Base-by-base conservation (phyloP, 2,329 filamentous ascomycete species). In the Leptographium radiaticola region DNA sequence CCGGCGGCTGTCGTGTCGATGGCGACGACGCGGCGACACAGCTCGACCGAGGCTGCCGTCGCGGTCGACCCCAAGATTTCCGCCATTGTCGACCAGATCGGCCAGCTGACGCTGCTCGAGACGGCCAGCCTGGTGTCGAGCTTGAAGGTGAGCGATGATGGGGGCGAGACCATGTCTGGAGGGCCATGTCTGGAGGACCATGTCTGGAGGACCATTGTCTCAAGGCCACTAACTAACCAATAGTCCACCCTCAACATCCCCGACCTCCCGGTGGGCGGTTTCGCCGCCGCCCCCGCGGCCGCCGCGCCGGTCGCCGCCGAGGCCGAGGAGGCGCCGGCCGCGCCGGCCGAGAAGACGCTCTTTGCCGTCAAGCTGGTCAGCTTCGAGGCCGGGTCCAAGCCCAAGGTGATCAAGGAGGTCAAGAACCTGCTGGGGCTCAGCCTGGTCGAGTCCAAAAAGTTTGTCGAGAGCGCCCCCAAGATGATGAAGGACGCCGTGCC, bases 381-480 rank as follows among this genome's bases (percentile, higher is more conserved):
- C 39, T 94, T 97, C 68, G 94, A 98, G 52, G 78, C 89, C 33
- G 78, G 73, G 51, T 75, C 91, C 60, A 99, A 99, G 79, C 89
- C 94, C 65, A 99, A 99, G 86, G 77, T 98, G 65, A 99, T 98
- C 80, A 99, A 99, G 81, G 93, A 99, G 77, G 80, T 99, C 75
- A 99, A 99, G 83, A 84, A 82, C 66, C 79, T 98, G 81, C 76
- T 99, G 57, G 93, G 93, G 45, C 74, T 98, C 67, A 94, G 87
- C 69, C 79, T 99, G 75, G 94, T 99, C 62, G 93, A 99, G 73
- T 95, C 88, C 75, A 99, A 99, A 86, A 99, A 99, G 78, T 99
- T 99, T 66, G 93, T 98, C 61, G 93, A 99, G 79, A 89, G 87
- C 67, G 90, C 87, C 62, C 93, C 93, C 60, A 99, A 99, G 85